Evolutionary conservation across 805 yeast genomes (phyloP).

Genomic region (Alloascoidea africana): DNA sequence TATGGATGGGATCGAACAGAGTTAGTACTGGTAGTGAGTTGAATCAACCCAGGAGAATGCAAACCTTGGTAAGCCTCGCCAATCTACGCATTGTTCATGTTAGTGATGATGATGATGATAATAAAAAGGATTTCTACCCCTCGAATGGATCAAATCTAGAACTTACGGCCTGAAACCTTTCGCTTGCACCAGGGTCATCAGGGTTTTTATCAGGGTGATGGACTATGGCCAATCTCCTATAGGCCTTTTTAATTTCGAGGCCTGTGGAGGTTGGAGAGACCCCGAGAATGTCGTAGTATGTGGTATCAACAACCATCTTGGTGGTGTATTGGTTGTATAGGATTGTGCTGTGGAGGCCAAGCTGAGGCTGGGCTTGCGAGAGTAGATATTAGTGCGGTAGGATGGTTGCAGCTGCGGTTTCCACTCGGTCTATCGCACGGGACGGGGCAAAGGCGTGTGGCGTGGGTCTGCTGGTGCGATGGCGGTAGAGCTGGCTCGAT

Average conservation of each 20-base stretch:
- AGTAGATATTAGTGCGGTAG: no score
- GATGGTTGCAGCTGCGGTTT: no score
- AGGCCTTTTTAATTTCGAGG: conserved; percentile 82
- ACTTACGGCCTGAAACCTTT: conserved; percentile 62
- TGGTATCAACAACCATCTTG: conserved; percentile 77
- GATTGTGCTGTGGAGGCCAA: no score
- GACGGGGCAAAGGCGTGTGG: no score
- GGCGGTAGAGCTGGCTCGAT: no score
- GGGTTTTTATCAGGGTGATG: conserved; percentile 96
- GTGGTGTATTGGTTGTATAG: no score
- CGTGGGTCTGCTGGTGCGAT: no score
- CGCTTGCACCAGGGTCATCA: conserved; percentile 82
- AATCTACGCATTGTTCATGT: conserved; percentile 12
- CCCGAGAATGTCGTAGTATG: conserved; percentile 71
- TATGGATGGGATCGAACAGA: conserved; percentile 32
- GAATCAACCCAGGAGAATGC: background rate
- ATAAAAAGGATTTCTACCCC: conserved; percentile 1
- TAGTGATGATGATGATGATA: background rate
- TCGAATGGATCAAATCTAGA: no score
- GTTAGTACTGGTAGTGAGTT: background rate
- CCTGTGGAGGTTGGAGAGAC: conserved; percentile 58
- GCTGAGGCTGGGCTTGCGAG: no score
- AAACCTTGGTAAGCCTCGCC: conserved; percentile 31
- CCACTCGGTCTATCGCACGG: no score
- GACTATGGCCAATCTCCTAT: conserved; percentile 75